Evolutionary conservation across 108 stramenopile species (phyloP).

Genomic region (Skeletonema marinoi): DNA sequence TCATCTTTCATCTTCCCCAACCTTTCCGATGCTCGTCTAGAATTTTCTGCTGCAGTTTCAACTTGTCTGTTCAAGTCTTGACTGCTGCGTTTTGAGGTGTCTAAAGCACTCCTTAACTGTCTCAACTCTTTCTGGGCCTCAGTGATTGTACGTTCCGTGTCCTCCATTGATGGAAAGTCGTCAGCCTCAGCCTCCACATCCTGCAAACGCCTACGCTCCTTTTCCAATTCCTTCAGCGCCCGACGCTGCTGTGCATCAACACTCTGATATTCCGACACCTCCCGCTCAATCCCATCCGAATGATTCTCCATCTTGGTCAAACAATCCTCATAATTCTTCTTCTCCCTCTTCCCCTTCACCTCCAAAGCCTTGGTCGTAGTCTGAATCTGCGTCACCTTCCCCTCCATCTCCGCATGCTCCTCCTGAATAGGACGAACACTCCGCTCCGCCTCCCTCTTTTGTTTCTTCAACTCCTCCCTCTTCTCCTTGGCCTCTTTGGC

Average conservation of each 20-base stretch:
- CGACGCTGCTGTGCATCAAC: constrained; percentile 55
- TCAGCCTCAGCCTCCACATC: constrained; percentile 30
- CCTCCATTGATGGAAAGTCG: constrained; percentile 51
- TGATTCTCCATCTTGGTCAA: constrained; percentile 52
- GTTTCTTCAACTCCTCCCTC: constrained; percentile 48
- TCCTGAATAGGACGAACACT: constrained; percentile 57
- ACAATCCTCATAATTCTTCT: constrained; percentile 55
- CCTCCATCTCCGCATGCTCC: constrained; percentile 29
- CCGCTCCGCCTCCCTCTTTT: constrained; percentile 40
- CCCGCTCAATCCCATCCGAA: constrained; percentile 63
- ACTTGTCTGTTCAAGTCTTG: constrained; percentile 2
- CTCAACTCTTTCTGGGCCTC: constrained; percentile 36
- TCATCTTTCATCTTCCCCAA: constrained; percentile 62
- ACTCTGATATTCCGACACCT: constrained; percentile 32
- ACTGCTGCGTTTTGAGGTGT: constrained; percentile 34
- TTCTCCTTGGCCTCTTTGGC: constrained; percentile 53
- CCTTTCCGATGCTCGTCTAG: constrained; percentile 18
- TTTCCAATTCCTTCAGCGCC: constrained; percentile 43
- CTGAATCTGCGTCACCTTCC: constrained; percentile 21
- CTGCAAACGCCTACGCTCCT: constrained; percentile 42
- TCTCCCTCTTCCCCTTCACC: constrained; percentile 36
- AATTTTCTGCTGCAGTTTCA: constrained; percentile 20
- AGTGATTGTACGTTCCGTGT: constrained; percentile 39
- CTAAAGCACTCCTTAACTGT: constrained; percentile 25
- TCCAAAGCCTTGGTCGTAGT: constrained; percentile 38